Base-by-base conservation (phyloP, 805 yeast genomes). In the Jamesozyma piceae region DNA sequence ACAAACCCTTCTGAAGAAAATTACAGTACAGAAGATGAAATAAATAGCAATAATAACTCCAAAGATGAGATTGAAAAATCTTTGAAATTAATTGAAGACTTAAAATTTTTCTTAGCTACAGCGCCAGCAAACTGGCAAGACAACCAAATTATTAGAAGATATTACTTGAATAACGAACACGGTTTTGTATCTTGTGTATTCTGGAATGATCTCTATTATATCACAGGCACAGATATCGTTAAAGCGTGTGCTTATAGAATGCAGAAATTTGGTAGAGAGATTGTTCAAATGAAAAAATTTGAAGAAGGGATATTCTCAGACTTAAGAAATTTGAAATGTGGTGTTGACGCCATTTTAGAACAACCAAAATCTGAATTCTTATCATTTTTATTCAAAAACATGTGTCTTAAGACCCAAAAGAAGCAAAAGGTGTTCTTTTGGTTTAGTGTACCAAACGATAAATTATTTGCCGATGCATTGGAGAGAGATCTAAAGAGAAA, bases 301-400 rank as follows among this genome's bases (percentile, higher is more conserved):
- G 97, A 90, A 66, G 98, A 90, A 66, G 97, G 97, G 18, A 79
- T 90, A 26, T 90, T 92, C 53, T 82, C 95, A 5, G 97, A 92
- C 61, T 65, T 90, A 49, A 74, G 98, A 52, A 78, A 83, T 47
- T 69, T 92, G 47, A 90, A 89, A 64, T 77, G 87, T 58, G 95
- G 92, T 17, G 72, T 79, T 5, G 92, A 88, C 67, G 95, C 97
- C 10, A 74, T 86, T 3, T 67, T 90, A 44, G 97, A 90, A 60
- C 78, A 77, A 39, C 95, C 97, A 10, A 78, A 84, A 57, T 84
- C 95, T 0, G 81, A 78, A 29, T 88, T 90, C 59, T 68, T 90
- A 44, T 83, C 82, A 48, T 88, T 90, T 53, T 66, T 90, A 26
- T 88, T 83, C 64, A 84, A 81, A 57, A 85, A 90, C 60, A 78